Percentiles rank a stretch among this genome's conserved stretches.
Conservation (phyloP, 768 basidiomycete genomes). For the Rhizopogon vinicolor region DNA sequence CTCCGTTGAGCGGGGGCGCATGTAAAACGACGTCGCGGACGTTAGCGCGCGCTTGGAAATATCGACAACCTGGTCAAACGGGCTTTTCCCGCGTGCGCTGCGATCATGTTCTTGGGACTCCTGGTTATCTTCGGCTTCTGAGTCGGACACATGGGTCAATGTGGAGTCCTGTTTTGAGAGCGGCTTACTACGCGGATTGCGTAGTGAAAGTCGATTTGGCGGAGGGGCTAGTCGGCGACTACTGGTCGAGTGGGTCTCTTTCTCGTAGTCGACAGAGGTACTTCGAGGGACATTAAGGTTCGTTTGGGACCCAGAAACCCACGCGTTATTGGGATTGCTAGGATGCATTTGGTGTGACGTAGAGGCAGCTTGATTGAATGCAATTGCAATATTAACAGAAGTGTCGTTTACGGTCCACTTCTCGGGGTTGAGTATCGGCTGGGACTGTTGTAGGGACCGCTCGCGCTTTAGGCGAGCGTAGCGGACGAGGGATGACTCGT, state of each 20-base stretch:
- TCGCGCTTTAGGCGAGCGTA: slow-evolving; percentile 45
- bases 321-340: slow-evolving; percentile 55
- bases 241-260: slow-evolving; percentile 49
- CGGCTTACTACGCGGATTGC: slow-evolving; percentile 38
- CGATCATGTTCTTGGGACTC: slow-evolving; percentile 23
- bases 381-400: slow-evolving; percentile 81
- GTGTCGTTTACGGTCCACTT: slow-evolving; percentile 78
- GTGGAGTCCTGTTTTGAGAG: slow-evolving; percentile 50
- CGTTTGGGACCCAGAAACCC: slow-evolving; percentile 58
- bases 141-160: slow-evolving; percentile 57
- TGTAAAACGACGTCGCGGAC: slow-evolving; percentile 56
- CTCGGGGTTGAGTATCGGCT: slow-evolving; percentile 44
- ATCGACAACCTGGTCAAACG: slow-evolving; percentile 58
- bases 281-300: slow-evolving; percentile 55
- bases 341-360: slow-evolving; percentile 35
- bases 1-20: slow-evolving; percentile 58
- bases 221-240: slow-evolving; percentile 59
- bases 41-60: slow-evolving; percentile 47
- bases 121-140: slow-evolving; percentile 52
- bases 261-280: slow-evolving; percentile 79
- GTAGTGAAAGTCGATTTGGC: slow-evolving; percentile 39
- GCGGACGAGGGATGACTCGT: slow-evolving; percentile 41
- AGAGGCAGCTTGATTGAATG: slow-evolving; percentile 70
- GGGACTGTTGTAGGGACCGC: slow-evolving; percentile 21
- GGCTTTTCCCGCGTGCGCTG: slow-evolving; percentile 60